These are phyloP conservation scores for Erigeron philadelphicus DNA, from an alignment of 140 eudicot genomes.

Conservation along the genomic window DNA sequence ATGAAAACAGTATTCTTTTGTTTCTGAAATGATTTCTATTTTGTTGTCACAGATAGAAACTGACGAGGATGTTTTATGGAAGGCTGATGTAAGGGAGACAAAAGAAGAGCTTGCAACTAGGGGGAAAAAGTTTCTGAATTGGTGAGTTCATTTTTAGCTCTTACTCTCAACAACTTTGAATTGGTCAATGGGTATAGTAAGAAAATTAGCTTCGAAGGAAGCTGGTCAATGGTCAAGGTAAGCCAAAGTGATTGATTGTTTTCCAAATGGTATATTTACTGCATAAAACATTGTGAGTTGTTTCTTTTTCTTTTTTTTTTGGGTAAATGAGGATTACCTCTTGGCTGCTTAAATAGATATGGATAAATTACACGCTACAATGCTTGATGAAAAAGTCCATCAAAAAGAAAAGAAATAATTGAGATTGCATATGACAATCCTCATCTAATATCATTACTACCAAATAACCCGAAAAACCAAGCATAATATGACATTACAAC, in stretches of 20 bases:
- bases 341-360: too few relatives aligned
- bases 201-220: too few relatives aligned
- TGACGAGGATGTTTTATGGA: conserved; percentile 79
- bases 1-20: neutral
- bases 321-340: too few relatives aligned
- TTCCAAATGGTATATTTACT: neutral
- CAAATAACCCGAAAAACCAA: too few relatives aligned
- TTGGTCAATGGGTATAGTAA: neutral
- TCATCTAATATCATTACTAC: too few relatives aligned
- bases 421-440: too few relatives aligned
- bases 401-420: too few relatives aligned
- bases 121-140: conserved; percentile 66
- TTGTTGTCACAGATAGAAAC: conserved; percentile 58
- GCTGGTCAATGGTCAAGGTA: neutral
- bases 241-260: neutral
- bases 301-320: too few relatives aligned
- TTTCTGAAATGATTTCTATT: neutral
- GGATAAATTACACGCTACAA: too few relatives aligned
- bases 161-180: neutral
- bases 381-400: too few relatives aligned
- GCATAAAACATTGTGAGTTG: neutral
- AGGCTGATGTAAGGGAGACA: conserved; percentile 78
- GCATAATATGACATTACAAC: too few relatives aligned
- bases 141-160: conserved; percentile 33
- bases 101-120: conserved; percentile 80